phyloP scores from a whole-genome alignment of 208 protist genomes.

The Leishmania major region DNA sequence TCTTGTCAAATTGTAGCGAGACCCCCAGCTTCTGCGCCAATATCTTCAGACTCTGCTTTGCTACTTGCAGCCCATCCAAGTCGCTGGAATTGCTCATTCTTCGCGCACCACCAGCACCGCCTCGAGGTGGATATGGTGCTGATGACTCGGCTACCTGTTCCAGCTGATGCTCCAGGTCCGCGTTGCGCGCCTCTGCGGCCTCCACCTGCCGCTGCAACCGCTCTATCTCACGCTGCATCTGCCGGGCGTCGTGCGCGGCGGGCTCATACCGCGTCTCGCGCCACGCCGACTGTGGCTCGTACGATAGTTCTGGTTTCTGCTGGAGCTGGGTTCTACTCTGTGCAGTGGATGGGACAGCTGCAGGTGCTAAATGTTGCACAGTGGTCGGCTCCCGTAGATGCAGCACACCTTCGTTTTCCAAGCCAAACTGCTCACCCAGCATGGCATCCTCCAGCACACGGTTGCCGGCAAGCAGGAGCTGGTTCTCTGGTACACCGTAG shows the following conservation, averaged over 20 bases:
- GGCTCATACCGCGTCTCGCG: background rate
- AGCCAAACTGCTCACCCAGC: slow-evolving; percentile 65
- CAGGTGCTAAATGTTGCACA: background rate
- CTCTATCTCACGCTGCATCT: slow-evolving; percentile 32
- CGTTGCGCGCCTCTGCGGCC: slow-evolving; percentile 21
- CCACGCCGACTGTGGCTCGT: background rate
- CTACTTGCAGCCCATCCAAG: slow-evolving; percentile 47
- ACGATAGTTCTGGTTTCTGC: background rate
- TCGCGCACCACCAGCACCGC: background rate
- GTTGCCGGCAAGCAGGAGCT: slow-evolving; percentile 51
- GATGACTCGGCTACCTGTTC: background rate
- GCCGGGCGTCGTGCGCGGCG: background rate
- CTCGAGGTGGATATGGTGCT: background rate
- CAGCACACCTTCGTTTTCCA: slow-evolving; percentile 46
- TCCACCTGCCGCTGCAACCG: slow-evolving; percentile 38
- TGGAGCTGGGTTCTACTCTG: too few relatives aligned
- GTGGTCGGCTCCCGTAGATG: slow-evolving; percentile 31
- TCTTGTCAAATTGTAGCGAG: slow-evolving; percentile 69
- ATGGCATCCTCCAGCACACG: slow-evolving; percentile 55
- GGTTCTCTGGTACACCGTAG: slow-evolving; percentile 64
- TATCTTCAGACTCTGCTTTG: slow-evolving; percentile 52
- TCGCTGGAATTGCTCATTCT: background rate
- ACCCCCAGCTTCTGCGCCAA: slow-evolving; percentile 53
- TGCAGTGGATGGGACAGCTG: background rate
- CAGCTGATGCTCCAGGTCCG: slow-evolving; percentile 28